Base-by-base conservation (phyloP, 352 stramenopile species). In the Phytophthora citricola region DNA sequence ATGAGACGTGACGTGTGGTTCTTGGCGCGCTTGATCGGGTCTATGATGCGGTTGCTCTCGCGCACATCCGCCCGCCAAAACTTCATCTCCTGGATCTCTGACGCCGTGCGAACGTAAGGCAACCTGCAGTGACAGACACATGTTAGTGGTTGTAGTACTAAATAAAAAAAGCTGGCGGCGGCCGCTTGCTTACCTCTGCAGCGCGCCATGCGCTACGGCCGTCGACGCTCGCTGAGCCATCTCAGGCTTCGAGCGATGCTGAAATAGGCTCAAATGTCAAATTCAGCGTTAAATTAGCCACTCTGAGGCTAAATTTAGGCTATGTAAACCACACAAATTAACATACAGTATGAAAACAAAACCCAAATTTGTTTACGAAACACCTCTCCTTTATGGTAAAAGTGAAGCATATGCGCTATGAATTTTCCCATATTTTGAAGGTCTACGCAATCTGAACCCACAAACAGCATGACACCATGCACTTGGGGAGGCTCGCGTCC, bases 61-160 rank as follows among this genome's bases (percentile, higher is more conserved):
- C 75, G 79, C 64, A 91, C 69, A 27, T 65, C 63, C 27, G 82
- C 68, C 24, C 83, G 79, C 88, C 88, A 96, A 68, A 96, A 94
- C 61, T 88, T 87, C 88, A 96, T 96, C 66, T 93, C 82, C 69
- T 91, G 81, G 57, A 95, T 92, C 78, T 95, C 87, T 5, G 73
- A 78, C 5, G 84, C 84, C 50, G 87, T 95, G 75, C 87, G 71
- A 38, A 95, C 82, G 51, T 93, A 95, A 58, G 87, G 87, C 40
- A 95, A 67, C 26, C 87, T 93, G 22, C 32, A 36, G 38, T 10
- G 15, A 11, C 2, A 15, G 52, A 51, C 12, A 8, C 24, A 12
- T 8, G 4, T 14, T 8, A 36, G 31, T 14, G 9, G 11, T 36
- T 36, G 17, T 20, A 9, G 10, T 11, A 12, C 8, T 36, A 14